These are phyloP conservation scores for Didymella sp. DNA, from an alignment of 2,329 filamentous ascomycete genomes.

Conservation along the genomic window DNA sequence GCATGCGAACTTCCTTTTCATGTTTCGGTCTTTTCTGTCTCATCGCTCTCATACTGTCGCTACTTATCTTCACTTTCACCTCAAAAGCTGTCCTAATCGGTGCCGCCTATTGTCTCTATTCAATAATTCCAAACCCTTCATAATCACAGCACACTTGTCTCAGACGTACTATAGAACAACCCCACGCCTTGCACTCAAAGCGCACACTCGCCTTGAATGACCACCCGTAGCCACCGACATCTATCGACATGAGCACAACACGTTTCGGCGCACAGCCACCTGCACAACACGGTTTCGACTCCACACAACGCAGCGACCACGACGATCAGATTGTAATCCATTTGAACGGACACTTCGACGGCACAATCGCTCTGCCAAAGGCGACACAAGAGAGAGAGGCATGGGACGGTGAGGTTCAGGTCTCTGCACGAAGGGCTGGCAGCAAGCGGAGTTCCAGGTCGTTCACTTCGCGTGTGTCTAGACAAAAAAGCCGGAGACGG, in stretches of 20 bases:
- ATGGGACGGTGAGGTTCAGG: conserved; percentile 38
- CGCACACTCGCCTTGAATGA: background rate
- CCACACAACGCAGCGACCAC: conserved; percentile 18
- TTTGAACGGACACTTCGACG: conserved; percentile 35
- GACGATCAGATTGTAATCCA: conserved; percentile 40
- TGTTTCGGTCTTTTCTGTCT: conserved; percentile 14
- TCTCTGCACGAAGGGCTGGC: conserved; percentile 36
- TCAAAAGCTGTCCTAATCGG: background rate
- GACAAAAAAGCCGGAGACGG: conserved; percentile 64
- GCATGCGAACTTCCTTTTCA: conserved; percentile 3
- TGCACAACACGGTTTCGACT: conserved; percentile 1
- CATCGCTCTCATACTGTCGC: conserved; percentile 23
- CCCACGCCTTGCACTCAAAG: background rate
- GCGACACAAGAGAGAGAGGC: conserved; percentile 23
- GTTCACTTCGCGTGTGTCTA: conserved; percentile 45
- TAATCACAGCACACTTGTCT: background rate
- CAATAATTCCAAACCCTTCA: background rate
- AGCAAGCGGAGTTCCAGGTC: conserved; percentile 45
- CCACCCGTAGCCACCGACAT: too few relatives aligned
- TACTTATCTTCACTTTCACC: conserved; percentile 12
- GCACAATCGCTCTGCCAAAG: conserved; percentile 26
- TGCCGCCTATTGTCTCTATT: conserved; percentile 5
- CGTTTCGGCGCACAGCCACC: conserved; percentile 5
- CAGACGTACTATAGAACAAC: background rate
- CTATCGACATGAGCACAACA: conserved; percentile 4